Base-by-base conservation (phyloP, 2,329 filamentous ascomycete genomes). In the Fusarium burgessii region DNA sequence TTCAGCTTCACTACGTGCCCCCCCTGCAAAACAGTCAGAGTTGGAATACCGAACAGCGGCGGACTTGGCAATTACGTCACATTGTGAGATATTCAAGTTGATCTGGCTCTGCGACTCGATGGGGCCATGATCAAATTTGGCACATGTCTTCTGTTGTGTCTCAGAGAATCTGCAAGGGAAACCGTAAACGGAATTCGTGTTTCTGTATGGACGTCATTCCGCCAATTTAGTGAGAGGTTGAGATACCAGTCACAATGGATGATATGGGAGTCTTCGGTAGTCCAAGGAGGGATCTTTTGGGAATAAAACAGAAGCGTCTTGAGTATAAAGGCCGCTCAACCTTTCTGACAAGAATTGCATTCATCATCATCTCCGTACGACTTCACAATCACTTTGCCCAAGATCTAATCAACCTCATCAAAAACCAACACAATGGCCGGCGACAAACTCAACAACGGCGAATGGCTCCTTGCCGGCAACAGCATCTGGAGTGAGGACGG, bases 401-500 rank as follows among this genome's bases (percentile, higher is more conserved):
- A n/a, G n/a, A n/a, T n/a, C n/a, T n/a, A n/a, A n/a, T n/a, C n/a
- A n/a, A n/a, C n/a, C n/a, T n/a, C n/a, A n/a, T n/a, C n/a, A n/a
- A n/a, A n/a, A n/a, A n/a, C n/a, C n/a, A n/a, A n/a, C n/a, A n/a
- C n/a, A n/a, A n/a, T n/a, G n/a, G n/a, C n/a, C n/a, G n/a, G n/a
- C n/a, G n/a, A n/a, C n/a, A n/a, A n/a, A n/a, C 60, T 63, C 5
- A 56, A 63, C 3, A 64, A 64, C 18, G 61, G 61, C 7, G 15
- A 62, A 17, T 65, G 62, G 62, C 62, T 65, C 20, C 38, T 62
- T 27, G 49, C 40, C 17, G 63, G 63, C 17, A 40, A 66, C 10
- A 66, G 61, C 47, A 46, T 64, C 17, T 64, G 25, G n/a, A 66
- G 41, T 18, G 47, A 63, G 8, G 61, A 66, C n/a, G 27, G 38